A percentile compares a stretch with the other conserved stretches of the same genome.
Evolutionary conservation across 2,329 filamentous ascomycete species (phyloP).

Genomic region (Apiospora malaysiana): DNA sequence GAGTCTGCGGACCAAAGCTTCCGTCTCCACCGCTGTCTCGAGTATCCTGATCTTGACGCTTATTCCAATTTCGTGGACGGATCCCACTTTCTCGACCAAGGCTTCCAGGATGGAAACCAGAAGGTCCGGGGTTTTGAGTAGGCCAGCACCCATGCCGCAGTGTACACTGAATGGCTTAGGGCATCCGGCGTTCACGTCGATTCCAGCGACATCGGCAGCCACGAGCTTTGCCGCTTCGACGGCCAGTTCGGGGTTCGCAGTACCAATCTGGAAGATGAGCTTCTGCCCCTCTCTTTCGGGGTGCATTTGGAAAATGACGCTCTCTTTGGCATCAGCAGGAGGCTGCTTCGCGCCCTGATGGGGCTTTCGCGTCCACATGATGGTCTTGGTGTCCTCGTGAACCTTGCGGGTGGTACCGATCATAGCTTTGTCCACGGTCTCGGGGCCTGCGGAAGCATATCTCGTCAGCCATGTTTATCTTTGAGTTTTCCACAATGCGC

Average conservation of each 20-base stretch:
- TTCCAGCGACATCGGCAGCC: slow-evolving; percentile 86
- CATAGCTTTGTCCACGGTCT: slow-evolving; percentile 90
- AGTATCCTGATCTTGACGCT: slow-evolving; percentile 96
- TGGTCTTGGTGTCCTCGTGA: slow-evolving; percentile 76
- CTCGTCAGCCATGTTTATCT: neutral
- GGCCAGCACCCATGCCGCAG: slow-evolving; percentile 93
- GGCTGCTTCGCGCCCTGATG: slow-evolving; percentile 71
- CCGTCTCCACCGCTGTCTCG: slow-evolving; percentile 76
- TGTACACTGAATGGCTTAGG: slow-evolving; percentile 95
- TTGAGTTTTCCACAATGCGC: neutral
- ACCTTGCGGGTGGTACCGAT: slow-evolving; percentile 82
- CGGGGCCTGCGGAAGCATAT: slow-evolving; percentile 68
- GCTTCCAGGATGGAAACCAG: slow-evolving; percentile 83
- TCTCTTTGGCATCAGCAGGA: slow-evolving; percentile 60
- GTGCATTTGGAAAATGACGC: slow-evolving; percentile 83
- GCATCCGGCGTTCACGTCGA: slow-evolving; percentile 98
- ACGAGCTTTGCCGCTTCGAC: slow-evolving; percentile 85
- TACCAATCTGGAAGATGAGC: slow-evolving; percentile 92
- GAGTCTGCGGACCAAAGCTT: slow-evolving; percentile 76
- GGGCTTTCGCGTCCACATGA: slow-evolving; percentile 83
- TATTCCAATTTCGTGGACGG: slow-evolving; percentile 85
- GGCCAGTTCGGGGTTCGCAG: slow-evolving; percentile 79
- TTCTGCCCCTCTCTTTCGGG: slow-evolving; percentile 75
- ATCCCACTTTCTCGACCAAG: slow-evolving; percentile 78
- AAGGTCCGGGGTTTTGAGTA: slow-evolving; percentile 83